Conservation (phyloP, 2,329 filamentous ascomycete genomes). For the Fusarium falciforme region DNA sequence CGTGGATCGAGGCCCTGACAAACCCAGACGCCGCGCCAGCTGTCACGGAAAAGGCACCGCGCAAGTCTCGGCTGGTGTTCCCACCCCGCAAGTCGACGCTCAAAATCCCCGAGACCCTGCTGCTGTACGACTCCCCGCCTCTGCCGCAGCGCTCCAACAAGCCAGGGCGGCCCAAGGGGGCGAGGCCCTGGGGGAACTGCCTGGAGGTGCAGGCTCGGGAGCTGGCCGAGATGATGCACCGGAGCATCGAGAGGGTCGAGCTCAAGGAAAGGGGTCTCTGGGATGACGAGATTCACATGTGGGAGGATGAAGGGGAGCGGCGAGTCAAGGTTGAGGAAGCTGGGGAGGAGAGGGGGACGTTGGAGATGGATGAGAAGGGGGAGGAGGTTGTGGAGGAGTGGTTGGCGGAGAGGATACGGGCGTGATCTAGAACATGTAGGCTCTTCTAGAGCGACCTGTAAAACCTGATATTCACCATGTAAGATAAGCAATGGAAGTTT, state of each 20-base stretch:
- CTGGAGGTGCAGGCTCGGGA: slow-evolving; percentile 60
- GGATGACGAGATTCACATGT: slow-evolving; percentile 53
- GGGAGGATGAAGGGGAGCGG: slow-evolving; percentile 48
- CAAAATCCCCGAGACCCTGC: slow-evolving; percentile 60
- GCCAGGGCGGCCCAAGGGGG: slow-evolving; percentile 30
- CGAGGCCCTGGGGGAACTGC: slow-evolving; percentile 51
- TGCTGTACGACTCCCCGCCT: slow-evolving; percentile 58
- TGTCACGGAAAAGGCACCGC: slow-evolving; percentile 44
- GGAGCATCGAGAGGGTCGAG: slow-evolving; percentile 61
- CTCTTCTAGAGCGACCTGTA: background rate
- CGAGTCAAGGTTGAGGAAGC: slow-evolving; percentile 54
- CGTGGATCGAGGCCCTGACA: slow-evolving; percentile 40
- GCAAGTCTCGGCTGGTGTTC: slow-evolving; percentile 59
- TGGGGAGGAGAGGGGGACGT: slow-evolving; percentile 44
- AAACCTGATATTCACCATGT: background rate
- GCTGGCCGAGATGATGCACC: slow-evolving; percentile 60
- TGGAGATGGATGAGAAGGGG: slow-evolving; percentile 45
- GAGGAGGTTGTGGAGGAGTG: slow-evolving; percentile 45
- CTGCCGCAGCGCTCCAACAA: slow-evolving; percentile 12
- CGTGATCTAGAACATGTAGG: background rate
- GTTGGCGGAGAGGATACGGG: slow-evolving; percentile 40
- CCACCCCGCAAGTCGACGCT: slow-evolving; percentile 61
- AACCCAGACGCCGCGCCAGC: slow-evolving; percentile 26
- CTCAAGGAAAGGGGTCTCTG: slow-evolving; percentile 55
- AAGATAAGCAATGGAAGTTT: background rate